Conservation (phyloP, 2,329 filamentous ascomycete species). For the Fonsecaea multimorphosa region DNA sequence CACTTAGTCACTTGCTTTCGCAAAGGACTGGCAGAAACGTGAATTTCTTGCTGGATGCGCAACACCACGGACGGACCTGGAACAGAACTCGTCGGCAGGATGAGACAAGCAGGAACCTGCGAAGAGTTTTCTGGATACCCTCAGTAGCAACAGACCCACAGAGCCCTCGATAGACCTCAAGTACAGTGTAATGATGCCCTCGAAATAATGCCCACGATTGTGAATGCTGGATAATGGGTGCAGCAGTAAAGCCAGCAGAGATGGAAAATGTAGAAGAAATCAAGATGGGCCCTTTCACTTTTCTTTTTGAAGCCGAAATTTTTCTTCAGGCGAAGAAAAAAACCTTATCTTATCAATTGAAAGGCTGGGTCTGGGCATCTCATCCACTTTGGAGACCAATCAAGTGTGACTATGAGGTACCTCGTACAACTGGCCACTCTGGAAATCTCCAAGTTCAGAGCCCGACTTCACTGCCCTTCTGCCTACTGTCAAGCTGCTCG, state of each 20-base stretch:
- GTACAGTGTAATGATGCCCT: conserved; percentile 31
- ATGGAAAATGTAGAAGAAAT: conserved; percentile 10
- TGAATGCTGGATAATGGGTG: conserved; percentile 21
- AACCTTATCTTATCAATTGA: conserved; percentile 26
- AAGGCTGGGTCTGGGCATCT: conserved; percentile 18
- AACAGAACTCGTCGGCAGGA: conserved; percentile 28
- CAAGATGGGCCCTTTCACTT: conserved; percentile 15
- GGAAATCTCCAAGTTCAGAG: not conserved
- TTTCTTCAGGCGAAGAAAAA: conserved; percentile 10
- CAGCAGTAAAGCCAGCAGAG: conserved; percentile 12
- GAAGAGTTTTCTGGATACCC: conserved; percentile 25
- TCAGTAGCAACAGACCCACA: conserved; percentile 29
- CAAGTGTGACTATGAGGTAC: not conserved
- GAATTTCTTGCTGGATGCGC: conserved; percentile 32
- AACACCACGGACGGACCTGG: conserved; percentile 24
- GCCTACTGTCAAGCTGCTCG: not conserved
- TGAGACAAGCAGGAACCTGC: conserved; percentile 35
- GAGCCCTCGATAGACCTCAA: conserved; percentile 37
- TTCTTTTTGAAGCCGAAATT: conserved; percentile 19
- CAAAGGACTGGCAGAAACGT: conserved; percentile 33
- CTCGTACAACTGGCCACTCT: not conserved
- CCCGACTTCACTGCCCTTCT: not conserved
- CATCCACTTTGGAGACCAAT: not conserved
- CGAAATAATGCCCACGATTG: conserved; percentile 33
- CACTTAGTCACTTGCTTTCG: conserved; percentile 30